These are phyloP conservation scores for Vachellia pachyceras DNA, from an alignment of 306 rosid species.

Conservation along the genomic window DNA sequence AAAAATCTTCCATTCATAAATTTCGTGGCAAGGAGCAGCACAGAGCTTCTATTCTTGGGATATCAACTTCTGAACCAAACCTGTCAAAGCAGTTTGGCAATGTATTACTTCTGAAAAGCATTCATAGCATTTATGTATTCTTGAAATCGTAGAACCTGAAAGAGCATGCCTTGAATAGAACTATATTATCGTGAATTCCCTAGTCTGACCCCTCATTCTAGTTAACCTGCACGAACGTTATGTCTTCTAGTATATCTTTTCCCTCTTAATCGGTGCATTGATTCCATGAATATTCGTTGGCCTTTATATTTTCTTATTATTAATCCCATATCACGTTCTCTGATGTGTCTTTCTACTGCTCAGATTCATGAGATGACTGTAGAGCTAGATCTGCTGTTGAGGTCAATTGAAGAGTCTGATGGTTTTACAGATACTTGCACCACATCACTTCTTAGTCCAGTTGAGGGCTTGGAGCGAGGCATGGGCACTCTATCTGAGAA, in stretches of 20 bases:
- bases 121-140: conserved; percentile 20
- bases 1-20: conserved; percentile 51
- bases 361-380: conserved; percentile 87
- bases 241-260: conserved; percentile 9
- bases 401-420: conserved; percentile 75
- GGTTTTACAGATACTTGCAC: conserved; percentile 93
- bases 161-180: neutral
- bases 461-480: conserved; percentile 81
- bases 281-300: neutral
- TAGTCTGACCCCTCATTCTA: conserved; percentile 2
- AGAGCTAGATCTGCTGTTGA: conserved; percentile 80
- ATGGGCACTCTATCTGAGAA: conserved; percentile 58
- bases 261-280: neutral
- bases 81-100: conserved; percentile 76
- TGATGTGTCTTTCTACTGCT: conserved; percentile 32
- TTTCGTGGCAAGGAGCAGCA: conserved; percentile 54
- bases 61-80: conserved; percentile 53
- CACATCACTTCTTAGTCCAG: conserved; percentile 55
- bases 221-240: neutral
- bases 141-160: conserved; percentile 30
- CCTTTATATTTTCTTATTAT: conserved; percentile 21
- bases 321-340: neutral
- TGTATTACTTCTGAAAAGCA: conserved; percentile 55
- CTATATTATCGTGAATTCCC: neutral
- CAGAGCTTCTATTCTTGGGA: conserved; percentile 52